Base-by-base conservation (phyloP, 192 early-diverging fungal genomes). In the Physocladia obscura region DNA sequence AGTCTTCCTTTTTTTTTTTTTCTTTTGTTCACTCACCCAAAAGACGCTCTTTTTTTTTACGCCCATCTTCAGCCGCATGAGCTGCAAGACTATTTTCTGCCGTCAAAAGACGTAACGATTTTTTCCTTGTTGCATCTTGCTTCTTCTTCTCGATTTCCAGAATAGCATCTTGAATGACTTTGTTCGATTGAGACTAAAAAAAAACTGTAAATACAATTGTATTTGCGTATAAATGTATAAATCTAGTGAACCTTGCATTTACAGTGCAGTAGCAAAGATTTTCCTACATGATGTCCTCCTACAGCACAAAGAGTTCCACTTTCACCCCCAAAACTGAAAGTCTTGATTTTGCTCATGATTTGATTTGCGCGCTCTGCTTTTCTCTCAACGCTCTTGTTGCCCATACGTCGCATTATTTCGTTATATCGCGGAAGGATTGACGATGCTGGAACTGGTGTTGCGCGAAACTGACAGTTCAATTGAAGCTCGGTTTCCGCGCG, bases 401-500 rank as follows among this genome's bases (percentile, higher is more conserved):
- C 61, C 70, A 72, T 72, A 13, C 51, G 44, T 3, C 70, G 8
- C 70, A 72, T 72, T 21, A 72, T 72, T 57, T 63, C 70, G 34
- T 72, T 35, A 32, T 64, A 72, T 64, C 70, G 69, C 3, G 50
- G 69, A 1, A 71, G 47, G 13, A 62, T 29, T 15, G 69, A 71
- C 21, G 69, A 62, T 11, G 69, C 69, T 4, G 69, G 69, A 35
- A 71, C 69, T 51, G 54, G 67, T 22, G 67, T 58, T 48, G 56
- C 67, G 26, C 38, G 30, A 22, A 56, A 57, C 26, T 56, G 8
- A 27, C 35, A 29, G 0, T 15, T 26, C 24, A 34, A 15, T 48
- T 69, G 52, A 13, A 58, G 34, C 39, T 58, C 54, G 17, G n/a
- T n/a, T n/a, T n/a, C n/a, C n/a, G n/a, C n/a, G n/a, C n/a, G n/a